These are phyloP conservation scores for Lachnellula willkommii DNA, from an alignment of 2,329 filamentous ascomycete species.

Conservation along the genomic window DNA sequence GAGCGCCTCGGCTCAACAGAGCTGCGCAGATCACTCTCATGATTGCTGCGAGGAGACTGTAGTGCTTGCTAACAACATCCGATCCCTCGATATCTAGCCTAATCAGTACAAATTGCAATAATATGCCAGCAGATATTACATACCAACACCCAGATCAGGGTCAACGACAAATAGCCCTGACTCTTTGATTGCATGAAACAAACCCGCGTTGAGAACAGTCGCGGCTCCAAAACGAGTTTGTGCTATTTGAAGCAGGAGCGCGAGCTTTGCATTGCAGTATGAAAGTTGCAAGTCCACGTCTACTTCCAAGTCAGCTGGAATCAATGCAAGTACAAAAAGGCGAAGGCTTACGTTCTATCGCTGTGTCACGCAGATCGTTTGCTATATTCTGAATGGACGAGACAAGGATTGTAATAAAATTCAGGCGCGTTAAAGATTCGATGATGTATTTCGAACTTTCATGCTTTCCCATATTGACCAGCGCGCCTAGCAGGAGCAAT, in stretches of 20 bases:
- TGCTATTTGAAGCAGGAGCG: constrained; percentile 76
- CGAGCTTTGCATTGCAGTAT: constrained; percentile 66
- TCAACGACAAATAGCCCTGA: constrained; percentile 86
- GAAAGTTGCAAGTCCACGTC: constrained; percentile 35
- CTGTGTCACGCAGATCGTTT: constrained; percentile 60
- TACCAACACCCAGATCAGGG: constrained; percentile 79
- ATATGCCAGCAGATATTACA: constrained; percentile 20
- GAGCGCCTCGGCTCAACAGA: constrained; percentile 72
- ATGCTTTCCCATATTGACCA: constrained; percentile 67
- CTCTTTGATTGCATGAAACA: constrained; percentile 74
- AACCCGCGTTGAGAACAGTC: constrained; percentile 79
- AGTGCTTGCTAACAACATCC: constrained; percentile 39
- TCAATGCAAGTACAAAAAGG: not conserved
- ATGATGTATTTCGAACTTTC: constrained; percentile 71
- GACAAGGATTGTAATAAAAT: constrained; percentile 85
- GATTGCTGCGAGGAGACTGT: constrained; percentile 73
- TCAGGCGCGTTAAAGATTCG: constrained; percentile 74
- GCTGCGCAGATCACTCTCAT: constrained; percentile 77
- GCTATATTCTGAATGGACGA: constrained; percentile 79
- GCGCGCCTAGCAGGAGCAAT: constrained; percentile 71
- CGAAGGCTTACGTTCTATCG: constrained; percentile 46
- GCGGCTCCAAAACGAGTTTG: constrained; percentile 81
- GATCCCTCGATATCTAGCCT: constrained; percentile 28
- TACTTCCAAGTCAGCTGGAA: constrained; percentile 15
- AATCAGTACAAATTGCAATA: constrained; percentile 1